A percentile compares a stretch with the other conserved stretches of the same genome.
These are phyloP conservation scores for Phytophthora kernoviae DNA, from an alignment of 352 stramenopile genomes.

Conservation along the genomic window DNA sequence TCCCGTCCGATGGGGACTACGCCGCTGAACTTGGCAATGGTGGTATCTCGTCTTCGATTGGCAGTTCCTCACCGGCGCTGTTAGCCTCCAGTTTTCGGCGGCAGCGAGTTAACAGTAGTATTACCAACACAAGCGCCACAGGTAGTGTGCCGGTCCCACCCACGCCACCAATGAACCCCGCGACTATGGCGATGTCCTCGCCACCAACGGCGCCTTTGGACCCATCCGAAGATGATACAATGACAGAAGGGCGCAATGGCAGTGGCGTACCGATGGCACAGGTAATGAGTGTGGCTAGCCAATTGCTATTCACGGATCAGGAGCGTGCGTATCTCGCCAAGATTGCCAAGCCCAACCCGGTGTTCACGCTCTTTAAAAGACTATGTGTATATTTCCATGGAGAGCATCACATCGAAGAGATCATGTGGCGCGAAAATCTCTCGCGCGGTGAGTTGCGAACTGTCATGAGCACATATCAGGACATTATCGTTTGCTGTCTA, in stretches of 20 bases:
- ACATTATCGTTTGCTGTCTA: slow-evolving; percentile 83
- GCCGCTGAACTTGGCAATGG: slow-evolving; percentile 28
- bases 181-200: slow-evolving; percentile 22
- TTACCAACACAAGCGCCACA: slow-evolving; percentile 27
- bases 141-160: slow-evolving; percentile 31
- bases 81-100: slow-evolving; percentile 34
- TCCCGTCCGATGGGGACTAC: slow-evolving; percentile 68
- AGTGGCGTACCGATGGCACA: slow-evolving; percentile 29
- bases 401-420: slow-evolving; percentile 87
- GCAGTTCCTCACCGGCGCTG: slow-evolving; percentile 38
- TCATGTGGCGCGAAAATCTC: slow-evolving; percentile 90
- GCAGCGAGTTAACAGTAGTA: slow-evolving; percentile 30
- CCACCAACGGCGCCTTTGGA: slow-evolving; percentile 16
- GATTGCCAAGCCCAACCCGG: slow-evolving; percentile 79
- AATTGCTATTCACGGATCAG: slow-evolving; percentile 60
- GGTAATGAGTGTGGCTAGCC: slow-evolving; percentile 40
- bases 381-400: slow-evolving; percentile 88
- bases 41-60: slow-evolving; percentile 15
- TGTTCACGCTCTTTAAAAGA: slow-evolving; percentile 83
- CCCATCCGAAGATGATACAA: slow-evolving; percentile 7
- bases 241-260: slow-evolving; percentile 10
- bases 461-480: slow-evolving; percentile 84
- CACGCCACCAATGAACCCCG: slow-evolving; percentile 35
- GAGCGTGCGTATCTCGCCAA: slow-evolving; percentile 81
- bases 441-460: slow-evolving; percentile 79